Base-by-base conservation (phyloP, 345 rosid species). In the Syzygium aromaticum region DNA sequence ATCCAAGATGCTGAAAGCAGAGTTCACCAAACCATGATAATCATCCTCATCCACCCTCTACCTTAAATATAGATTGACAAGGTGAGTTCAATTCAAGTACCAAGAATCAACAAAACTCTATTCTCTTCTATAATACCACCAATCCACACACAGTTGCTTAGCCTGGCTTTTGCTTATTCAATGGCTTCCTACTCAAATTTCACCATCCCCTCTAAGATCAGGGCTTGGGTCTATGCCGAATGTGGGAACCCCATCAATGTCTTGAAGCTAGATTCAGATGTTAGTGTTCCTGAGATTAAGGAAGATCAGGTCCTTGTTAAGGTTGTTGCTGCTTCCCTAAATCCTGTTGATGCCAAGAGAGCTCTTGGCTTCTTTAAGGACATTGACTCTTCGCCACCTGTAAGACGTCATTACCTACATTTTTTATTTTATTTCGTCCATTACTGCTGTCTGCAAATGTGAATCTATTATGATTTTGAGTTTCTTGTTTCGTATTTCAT, bases 231-330 rank as follows among this genome's bases (percentile, higher is more conserved):
- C 3, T 93, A 96, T 87, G 88, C 91, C 15, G 97, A 94, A 64
- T 92, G 94, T 84, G 98, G 98, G 1, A 94, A 93, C 23, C 56
- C 80, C 28, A 92, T 90, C 19, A 93, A 94, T 86, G 98, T 94
- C 51, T 85, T 95, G 92, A 97, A 94, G 91, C 87, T 93, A 15
- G 94, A 92, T 73, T 93, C 93, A 64, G 92, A 91, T 88, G 93
- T 94, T 84, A 54, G 91, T 10, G 97, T 93, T 28, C 98, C 98
- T 17, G 90, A 92, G 89, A 82, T 95, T 86, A 93, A 92, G 86
- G 97, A 95, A 51, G 97, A 97, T 57, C 96, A 96, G 91, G 98
- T 96, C 30, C 84, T 97, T 90, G 89, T 96, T 9, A 97, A 96
- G 89, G 98, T 94, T 85, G 89, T 88, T 87, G 96, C 98, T 87